Conservation (phyloP, 345 rosid genomes). For the Xanthoceras sorbifolium region DNA sequence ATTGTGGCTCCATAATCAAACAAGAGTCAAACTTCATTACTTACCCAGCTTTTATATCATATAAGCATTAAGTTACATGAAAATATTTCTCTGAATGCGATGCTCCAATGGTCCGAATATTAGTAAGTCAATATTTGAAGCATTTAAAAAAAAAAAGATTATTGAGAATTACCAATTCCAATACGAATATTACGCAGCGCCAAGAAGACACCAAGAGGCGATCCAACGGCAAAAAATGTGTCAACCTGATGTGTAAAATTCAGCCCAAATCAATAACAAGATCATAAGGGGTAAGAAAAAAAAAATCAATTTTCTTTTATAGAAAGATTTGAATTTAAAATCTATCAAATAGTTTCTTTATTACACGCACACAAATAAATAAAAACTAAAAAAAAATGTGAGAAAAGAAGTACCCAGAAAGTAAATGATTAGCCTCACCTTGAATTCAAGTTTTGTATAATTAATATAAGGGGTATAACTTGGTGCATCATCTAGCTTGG, state of each 20-base stretch:
- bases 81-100: background rate
- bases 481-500: conserved; percentile 34
- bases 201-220: conserved; percentile 98
- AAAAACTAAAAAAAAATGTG: background rate
- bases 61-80: background rate
- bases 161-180: conserved; percentile 66
- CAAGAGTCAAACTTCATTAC: background rate
- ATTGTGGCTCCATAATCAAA: background rate
- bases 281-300: background rate
- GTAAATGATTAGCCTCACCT: conserved; percentile 40
- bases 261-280: conserved; percentile 16
- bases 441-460: conserved; percentile 89
- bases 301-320: background rate
- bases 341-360: background rate
- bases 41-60: background rate
- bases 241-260: conserved; percentile 63
- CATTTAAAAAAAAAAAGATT: background rate
- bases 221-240: conserved; percentile 98
- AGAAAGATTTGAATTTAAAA: background rate
- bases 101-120: background rate
- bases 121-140: background rate
- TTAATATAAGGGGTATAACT: conserved; percentile 81
- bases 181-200: conserved; percentile 89
- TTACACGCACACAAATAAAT: background rate
- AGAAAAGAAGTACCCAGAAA: background rate